These are phyloP conservation scores for Prototheca cutis DNA, from an alignment of 163 green algal genomes.

Conservation along the genomic window DNA sequence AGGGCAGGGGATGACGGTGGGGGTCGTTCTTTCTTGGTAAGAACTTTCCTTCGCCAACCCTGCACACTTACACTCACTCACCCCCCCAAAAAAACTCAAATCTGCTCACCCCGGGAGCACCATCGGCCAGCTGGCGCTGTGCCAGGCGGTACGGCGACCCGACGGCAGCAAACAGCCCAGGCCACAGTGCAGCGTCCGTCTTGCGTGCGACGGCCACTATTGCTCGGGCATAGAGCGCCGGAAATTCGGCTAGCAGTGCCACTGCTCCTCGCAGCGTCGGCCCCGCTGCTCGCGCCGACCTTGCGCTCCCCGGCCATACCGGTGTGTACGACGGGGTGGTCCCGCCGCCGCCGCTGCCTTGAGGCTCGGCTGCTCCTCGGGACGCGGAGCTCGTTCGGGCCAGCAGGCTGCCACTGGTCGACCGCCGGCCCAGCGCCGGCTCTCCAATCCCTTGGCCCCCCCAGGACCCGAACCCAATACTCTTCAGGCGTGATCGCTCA, in stretches of 20 bases:
- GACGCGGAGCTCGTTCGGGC: too few species aligned
- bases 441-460: too few species aligned
- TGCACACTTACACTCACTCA: not conserved
- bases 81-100: not conserved
- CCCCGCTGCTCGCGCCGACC: conserved; percentile 2
- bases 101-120: conserved; percentile 29
- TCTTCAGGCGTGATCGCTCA: too few species aligned
- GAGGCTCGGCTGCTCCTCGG: too few species aligned
- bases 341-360: not conserved
- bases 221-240: conserved; percentile 40
- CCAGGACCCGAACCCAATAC: too few species aligned
- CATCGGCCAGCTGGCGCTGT: conserved; percentile 50
- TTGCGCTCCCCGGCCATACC: too few species aligned
- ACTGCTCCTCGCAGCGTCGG: conserved; percentile 32
- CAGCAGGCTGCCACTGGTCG: too few species aligned
- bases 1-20: too few species aligned
- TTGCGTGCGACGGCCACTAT: conserved; percentile 79
- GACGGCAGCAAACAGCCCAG: conserved; percentile 71
- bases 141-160: conserved; percentile 55
- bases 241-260: conserved; percentile 35
- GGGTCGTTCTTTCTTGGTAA: too few species aligned
- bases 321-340: not conserved
- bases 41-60: too few species aligned
- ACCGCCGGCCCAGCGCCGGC: too few species aligned
- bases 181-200: conserved; percentile 80